Percentiles rank a stretch among this genome's conserved stretches.
These are phyloP conservation scores for Pseudocercospora crystallina DNA, from an alignment of 2,329 filamentous ascomycete genomes.

Conservation along the genomic window DNA sequence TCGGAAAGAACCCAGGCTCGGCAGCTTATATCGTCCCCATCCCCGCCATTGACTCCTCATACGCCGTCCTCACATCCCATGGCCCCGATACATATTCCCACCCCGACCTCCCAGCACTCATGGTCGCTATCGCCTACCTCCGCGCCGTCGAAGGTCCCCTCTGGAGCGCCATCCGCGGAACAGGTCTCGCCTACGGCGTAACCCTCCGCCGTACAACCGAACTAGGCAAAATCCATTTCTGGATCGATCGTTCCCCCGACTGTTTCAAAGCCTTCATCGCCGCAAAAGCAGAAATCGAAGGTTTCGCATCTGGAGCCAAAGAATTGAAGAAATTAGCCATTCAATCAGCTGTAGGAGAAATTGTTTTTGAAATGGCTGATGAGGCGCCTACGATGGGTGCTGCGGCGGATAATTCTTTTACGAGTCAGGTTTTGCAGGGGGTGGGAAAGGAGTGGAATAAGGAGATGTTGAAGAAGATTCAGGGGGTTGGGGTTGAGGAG, in stretches of 20 bases:
- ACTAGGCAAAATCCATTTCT: conserved; percentile 77
- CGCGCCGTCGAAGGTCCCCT: conserved; percentile 92
- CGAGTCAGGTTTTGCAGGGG: conserved; percentile 74
- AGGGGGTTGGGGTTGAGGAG: conserved; percentile 72
- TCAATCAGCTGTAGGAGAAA: conserved; percentile 85
- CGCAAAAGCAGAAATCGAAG: conserved; percentile 70
- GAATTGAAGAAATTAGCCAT: conserved; percentile 78
- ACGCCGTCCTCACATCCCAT: conserved; percentile 70
- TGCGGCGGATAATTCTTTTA: conserved; percentile 80
- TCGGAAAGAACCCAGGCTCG: conserved; percentile 72
- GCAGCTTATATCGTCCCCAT: conserved; percentile 82
- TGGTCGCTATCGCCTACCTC: conserved; percentile 87
- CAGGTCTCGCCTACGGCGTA: conserved; percentile 87
- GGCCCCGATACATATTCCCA: conserved; percentile 76
- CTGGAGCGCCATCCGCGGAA: conserved; percentile 90
- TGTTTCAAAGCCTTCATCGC: conserved; percentile 81
- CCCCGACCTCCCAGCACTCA: conserved; percentile 74
- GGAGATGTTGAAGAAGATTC: conserved; percentile 72
- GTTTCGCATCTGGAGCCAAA: conserved; percentile 69
- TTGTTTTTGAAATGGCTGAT: conserved; percentile 83
- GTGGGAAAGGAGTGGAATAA: conserved; percentile 76
- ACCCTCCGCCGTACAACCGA: conserved; percentile 76
- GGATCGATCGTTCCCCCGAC: conserved; percentile 87
- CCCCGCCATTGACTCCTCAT: conserved; percentile 89
- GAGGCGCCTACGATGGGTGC: conserved; percentile 82